These are phyloP conservation scores for Skeletonema marinoi DNA, from an alignment of 108 stramenopile species.

Conservation along the genomic window DNA sequence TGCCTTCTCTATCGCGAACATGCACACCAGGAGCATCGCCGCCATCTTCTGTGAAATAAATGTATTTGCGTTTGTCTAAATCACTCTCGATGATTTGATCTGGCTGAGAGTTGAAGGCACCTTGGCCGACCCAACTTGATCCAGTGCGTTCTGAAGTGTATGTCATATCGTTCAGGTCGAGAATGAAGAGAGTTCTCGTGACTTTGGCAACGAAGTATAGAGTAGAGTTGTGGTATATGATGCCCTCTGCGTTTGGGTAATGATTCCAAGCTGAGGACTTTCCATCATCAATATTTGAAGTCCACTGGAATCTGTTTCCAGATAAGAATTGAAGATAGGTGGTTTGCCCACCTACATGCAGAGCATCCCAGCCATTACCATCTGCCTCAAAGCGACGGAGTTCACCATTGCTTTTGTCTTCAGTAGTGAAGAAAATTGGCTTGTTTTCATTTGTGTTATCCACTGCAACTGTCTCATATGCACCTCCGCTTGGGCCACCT, in stretches of 20 bases:
- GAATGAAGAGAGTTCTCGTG: conserved; percentile 34
- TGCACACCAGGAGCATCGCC: not conserved
- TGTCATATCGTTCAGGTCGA: conserved; percentile 50
- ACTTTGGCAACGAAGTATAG: conserved; percentile 52
- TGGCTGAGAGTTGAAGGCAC: conserved; percentile 53
- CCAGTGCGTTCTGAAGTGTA: conserved; percentile 37
- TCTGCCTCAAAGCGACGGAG: conserved; percentile 23
- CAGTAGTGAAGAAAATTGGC: conserved; percentile 56
- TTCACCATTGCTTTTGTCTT: conserved; percentile 50
- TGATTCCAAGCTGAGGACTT: conserved; percentile 5
- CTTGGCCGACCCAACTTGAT: conserved; percentile 12
- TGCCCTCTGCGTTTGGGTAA: conserved; percentile 48
- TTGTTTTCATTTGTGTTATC: conserved; percentile 44
- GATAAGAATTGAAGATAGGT: not conserved
- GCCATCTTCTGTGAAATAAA: conserved; percentile 5
- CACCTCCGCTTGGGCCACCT: not conserved
- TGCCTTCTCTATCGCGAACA: not conserved
- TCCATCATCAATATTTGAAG: not conserved
- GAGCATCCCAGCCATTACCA: not conserved
- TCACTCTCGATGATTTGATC: conserved; percentile 16
- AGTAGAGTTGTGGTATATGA: conserved; percentile 38
- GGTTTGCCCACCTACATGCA: not conserved
- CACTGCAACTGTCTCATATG: conserved; percentile 37
- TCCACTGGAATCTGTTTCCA: conserved; percentile 14
- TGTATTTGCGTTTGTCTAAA: not conserved